Percentiles rank a stretch among this genome's conserved stretches.
Conservation (phyloP, 495 filamentous ascomycete species). For the Aspergillus olivimuriae region DNA sequence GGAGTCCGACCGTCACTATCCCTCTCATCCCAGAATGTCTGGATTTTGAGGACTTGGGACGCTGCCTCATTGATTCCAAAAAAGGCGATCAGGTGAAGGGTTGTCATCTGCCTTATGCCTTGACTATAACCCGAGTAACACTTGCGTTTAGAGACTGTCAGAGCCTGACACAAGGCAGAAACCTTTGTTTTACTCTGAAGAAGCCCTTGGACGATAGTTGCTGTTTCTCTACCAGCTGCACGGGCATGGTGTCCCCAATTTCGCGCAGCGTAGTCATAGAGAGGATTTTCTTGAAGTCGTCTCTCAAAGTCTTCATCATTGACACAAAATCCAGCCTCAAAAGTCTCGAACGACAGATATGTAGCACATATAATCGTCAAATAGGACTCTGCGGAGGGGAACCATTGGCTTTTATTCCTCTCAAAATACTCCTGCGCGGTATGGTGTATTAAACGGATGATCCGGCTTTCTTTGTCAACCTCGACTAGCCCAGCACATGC, state of each 20-base stretch:
- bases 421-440: slow-evolving; percentile 47
- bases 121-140: neutral
- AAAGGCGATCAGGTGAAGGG: neutral
- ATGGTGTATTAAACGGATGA: slow-evolving; percentile 47
- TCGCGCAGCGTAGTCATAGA: slow-evolving; percentile 36
- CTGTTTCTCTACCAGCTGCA: neutral
- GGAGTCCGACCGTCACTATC: neutral
- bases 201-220: neutral
- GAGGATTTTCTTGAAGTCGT: slow-evolving; percentile 12
- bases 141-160: neutral
- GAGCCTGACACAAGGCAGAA: neutral
- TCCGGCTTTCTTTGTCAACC: slow-evolving; percentile 35
- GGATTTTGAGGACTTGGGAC: neutral
- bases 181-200: neutral
- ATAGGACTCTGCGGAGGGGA: slow-evolving; percentile 8
- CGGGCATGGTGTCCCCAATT: slow-evolving; percentile 35
- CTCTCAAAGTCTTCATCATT: slow-evolving; percentile 1
- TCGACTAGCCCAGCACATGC: slow-evolving; percentile 47
- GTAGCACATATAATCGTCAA: slow-evolving; percentile 13
- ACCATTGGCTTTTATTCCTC: slow-evolving; percentile 12
- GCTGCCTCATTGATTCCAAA: neutral
- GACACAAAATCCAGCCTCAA: neutral
- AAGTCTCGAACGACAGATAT: slow-evolving; percentile 14
- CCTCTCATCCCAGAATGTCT: neutral
- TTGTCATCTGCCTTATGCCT: neutral